Percentiles rank a stretch among this genome's conserved stretches.
Evolutionary conservation across 495 filamentous ascomycete species (phyloP).

Genomic region (Antarctomyces pellizariae): DNA sequence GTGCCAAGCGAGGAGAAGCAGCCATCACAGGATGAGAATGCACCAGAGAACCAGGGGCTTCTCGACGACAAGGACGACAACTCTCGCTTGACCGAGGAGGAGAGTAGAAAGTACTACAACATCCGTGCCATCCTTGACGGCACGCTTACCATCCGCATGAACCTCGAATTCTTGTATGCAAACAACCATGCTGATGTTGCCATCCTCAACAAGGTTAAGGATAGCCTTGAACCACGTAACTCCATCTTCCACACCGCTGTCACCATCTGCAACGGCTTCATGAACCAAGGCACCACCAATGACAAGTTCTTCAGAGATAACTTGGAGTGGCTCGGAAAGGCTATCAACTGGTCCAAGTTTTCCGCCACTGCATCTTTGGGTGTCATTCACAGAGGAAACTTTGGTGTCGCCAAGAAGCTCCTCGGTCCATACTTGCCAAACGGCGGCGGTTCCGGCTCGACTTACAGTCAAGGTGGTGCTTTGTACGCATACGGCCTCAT

Average conservation of each 20-base stretch:
- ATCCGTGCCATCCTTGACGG: conserved; percentile 76
- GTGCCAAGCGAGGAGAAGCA: conserved; percentile 28
- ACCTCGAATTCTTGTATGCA: conserved; percentile 86
- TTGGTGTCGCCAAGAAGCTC: conserved; percentile 78
- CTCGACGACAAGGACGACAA: conserved; percentile 20
- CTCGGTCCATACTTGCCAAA: conserved; percentile 85
- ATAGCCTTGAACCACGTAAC: conserved; percentile 84
- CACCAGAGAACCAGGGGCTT: conserved; percentile 29
- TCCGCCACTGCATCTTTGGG: conserved; percentile 91
- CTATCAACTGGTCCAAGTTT: conserved; percentile 99
- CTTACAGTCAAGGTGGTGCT: conserved; percentile 89
- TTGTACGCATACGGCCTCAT: conserved; percentile 92
- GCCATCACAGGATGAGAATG: conserved; percentile 24
- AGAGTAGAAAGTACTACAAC: conserved; percentile 41
- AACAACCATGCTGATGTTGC: conserved; percentile 65
- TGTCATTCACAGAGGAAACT: conserved; percentile 87
- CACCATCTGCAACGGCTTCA: conserved; percentile 94
- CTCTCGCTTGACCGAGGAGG: conserved; percentile 17
- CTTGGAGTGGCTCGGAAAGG: conserved; percentile 93
- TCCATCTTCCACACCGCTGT: conserved; percentile 97
- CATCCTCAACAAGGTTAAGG: conserved; percentile 86
- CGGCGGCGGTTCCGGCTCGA: conserved; percentile 43
- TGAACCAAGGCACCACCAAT: conserved; percentile 96
- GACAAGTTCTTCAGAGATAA: conserved; percentile 97
- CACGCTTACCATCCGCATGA: conserved; percentile 76